Evolutionary conservation across 2,329 filamentous ascomycete genomes (phyloP).

Genomic region (Endocalyx cinctus): DNA sequence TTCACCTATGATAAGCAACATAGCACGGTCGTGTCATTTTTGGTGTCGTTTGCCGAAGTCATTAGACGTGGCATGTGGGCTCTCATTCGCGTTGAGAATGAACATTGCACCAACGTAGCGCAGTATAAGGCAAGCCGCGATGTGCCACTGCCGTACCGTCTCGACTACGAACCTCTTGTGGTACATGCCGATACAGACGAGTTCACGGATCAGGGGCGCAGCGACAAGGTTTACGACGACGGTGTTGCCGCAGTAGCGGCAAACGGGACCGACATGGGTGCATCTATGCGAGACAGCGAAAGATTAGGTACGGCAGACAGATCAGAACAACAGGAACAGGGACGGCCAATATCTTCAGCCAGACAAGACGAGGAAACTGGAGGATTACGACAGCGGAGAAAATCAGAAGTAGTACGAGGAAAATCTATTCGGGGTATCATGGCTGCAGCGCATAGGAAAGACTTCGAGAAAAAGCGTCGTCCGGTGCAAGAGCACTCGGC

Average conservation of each 20-base stretch:
- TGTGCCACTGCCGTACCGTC: conserved; percentile 76
- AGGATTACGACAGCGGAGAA: conserved; percentile 17
- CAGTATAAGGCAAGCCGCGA: conserved; percentile 88
- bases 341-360: conserved; percentile 14
- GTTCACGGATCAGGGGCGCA: no score
- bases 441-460: conserved; percentile 79
- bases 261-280: conserved; percentile 23
- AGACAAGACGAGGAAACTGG: conserved; percentile 15
- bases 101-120: conserved; percentile 88
- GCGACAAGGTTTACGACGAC: no score
- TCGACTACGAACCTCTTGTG: conserved; percentile 40
- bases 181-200: no score
- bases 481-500: conserved; percentile 33
- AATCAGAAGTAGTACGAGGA: conserved; percentile 22
- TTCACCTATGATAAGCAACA: conserved; percentile 78
- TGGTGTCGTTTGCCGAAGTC: conserved; percentile 74
- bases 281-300: conserved; percentile 12
- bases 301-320: conserved; percentile 6
- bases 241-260: conserved; percentile 35
- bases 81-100: conserved; percentile 92
- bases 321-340: conserved; percentile 6
- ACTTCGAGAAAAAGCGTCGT: conserved; percentile 77
- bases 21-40: conserved; percentile 75
- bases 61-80: conserved; percentile 86
- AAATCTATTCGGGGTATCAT: conserved; percentile 58